Conservation (phyloP, 1,139 yeast species). For the Hemisphaericaspora xylofermentans region DNA sequence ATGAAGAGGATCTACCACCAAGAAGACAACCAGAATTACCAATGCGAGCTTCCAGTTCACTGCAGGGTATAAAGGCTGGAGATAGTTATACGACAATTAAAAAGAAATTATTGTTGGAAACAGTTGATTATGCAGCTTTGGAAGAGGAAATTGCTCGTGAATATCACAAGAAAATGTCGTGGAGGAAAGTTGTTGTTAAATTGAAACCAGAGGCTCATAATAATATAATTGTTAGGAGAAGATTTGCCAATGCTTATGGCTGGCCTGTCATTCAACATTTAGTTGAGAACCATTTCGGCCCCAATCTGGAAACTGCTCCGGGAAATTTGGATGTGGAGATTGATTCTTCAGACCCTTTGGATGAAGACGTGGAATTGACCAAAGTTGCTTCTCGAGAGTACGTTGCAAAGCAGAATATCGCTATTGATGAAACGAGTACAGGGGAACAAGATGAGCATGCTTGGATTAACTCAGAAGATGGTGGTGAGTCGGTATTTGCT, state of each 20-base stretch:
- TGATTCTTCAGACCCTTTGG: slow-evolving; percentile 22
- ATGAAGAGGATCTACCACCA: slow-evolving; percentile 35
- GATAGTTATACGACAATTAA: slow-evolving; percentile 4
- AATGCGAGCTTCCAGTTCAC: neutral
- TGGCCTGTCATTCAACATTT: slow-evolving; percentile 91
- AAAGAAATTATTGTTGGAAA: slow-evolving; percentile 16
- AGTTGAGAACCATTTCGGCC: slow-evolving; percentile 39
- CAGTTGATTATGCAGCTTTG: slow-evolving; percentile 24
- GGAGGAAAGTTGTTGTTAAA: slow-evolving; percentile 90
- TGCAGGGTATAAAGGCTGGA: neutral
- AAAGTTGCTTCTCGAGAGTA: slow-evolving; percentile 37
- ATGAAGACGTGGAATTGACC: slow-evolving; percentile 29
- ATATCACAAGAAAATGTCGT: slow-evolving; percentile 80
- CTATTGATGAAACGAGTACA: slow-evolving; percentile 27
- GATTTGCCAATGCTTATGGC: slow-evolving; percentile 93
- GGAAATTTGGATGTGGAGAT: slow-evolving; percentile 3
- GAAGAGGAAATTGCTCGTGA: slow-evolving; percentile 79
- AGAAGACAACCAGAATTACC: slow-evolving; percentile 1
- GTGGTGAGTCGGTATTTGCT: slow-evolving; percentile 54
- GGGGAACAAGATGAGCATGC: slow-evolving; percentile 12
- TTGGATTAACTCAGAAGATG: slow-evolving; percentile 54
- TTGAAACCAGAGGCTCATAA: slow-evolving; percentile 94
- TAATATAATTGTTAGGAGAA: slow-evolving; percentile 83
- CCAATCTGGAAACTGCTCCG: slow-evolving; percentile 11
- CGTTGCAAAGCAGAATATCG: slow-evolving; percentile 33